These are phyloP conservation scores for Scedosporium apiospermum DNA, from an alignment of 2,329 filamentous ascomycete species.

Conservation along the genomic window DNA sequence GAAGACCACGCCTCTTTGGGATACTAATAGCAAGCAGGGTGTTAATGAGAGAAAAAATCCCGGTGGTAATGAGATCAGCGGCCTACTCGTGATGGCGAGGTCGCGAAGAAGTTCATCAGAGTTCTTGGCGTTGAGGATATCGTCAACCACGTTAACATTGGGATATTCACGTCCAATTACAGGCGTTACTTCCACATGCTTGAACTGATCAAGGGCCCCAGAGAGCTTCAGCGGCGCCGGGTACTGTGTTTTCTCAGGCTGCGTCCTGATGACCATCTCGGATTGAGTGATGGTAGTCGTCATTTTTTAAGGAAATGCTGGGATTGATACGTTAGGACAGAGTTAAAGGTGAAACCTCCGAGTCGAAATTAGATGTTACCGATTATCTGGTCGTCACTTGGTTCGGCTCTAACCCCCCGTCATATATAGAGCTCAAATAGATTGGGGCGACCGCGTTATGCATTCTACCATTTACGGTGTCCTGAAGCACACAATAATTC, in stretches of 20 bases:
- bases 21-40: conserved; percentile 40
- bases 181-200: conserved; percentile 40
- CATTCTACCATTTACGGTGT: background rate
- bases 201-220: conserved; percentile 30
- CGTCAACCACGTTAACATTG: conserved; percentile 38
- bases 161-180: conserved; percentile 47
- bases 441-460: background rate
- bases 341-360: background rate
- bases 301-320: background rate
- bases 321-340: background rate
- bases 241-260: background rate
- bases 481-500: background rate
- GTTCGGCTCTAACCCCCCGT: background rate
- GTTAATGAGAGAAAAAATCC: background rate
- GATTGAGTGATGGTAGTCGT: background rate
- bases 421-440: background rate
- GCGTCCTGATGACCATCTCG: background rate
- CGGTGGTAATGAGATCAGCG: background rate
- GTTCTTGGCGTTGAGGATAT: conserved; percentile 38
- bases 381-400: background rate
- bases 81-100: conserved; percentile 48
- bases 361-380: background rate
- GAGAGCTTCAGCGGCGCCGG: conserved; percentile 20
- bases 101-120: conserved; percentile 48
- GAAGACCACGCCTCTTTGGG: conserved; percentile 55